Percentiles rank a stretch among this genome's conserved stretches.
Conservation (phyloP, 306 rosid species). For the Pachyrhizus erosus region DNA sequence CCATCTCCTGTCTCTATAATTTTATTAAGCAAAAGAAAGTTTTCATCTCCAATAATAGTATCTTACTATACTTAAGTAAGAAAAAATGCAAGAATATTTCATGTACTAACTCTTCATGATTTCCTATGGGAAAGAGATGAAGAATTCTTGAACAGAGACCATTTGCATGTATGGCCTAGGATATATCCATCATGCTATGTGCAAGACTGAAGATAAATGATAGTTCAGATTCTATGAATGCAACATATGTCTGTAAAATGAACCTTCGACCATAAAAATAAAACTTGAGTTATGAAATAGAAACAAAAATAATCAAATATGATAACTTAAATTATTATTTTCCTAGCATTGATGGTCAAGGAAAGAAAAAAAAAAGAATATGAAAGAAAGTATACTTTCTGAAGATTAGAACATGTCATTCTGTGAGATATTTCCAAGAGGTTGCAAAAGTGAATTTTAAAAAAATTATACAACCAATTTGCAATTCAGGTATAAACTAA, state of each 20-base stretch:
- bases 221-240: constrained; percentile 16
- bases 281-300: constrained; percentile 11
- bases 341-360: constrained; percentile 21
- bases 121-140: constrained; percentile 24
- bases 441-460: background rate
- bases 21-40: constrained; percentile 19
- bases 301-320: background rate
- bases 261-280: background rate
- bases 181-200: constrained; percentile 10
- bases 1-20: constrained; percentile 25
- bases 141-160: constrained; percentile 10
- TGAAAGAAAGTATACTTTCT: background rate
- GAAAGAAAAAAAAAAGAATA: background rate
- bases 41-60: background rate
- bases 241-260: background rate
- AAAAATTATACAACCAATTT: background rate
- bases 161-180: constrained; percentile 21
- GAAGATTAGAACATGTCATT: background rate
- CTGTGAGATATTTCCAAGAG: constrained; percentile 32
- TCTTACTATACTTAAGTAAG: background rate
- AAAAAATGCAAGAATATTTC: constrained; percentile 1
- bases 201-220: constrained; percentile 26
- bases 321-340: background rate
- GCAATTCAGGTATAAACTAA: background rate
- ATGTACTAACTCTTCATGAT: constrained; percentile 13